Evolutionary conservation across 768 basidiomycete species (phyloP).

Genomic region (Pulveroboletus sp.): DNA sequence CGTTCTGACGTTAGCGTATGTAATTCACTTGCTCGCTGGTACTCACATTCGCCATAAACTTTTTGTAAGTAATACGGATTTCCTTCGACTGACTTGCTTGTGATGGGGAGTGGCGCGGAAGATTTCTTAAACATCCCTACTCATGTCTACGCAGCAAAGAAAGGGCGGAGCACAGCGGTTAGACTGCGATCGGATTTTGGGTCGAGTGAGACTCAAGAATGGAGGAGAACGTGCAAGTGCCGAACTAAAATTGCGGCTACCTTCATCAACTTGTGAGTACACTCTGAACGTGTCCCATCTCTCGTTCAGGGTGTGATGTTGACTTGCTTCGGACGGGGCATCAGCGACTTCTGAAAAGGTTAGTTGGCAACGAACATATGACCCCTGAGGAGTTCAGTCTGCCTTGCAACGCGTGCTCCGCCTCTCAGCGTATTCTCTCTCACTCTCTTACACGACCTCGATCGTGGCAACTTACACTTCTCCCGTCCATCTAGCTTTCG

Average conservation of each 20-base stretch:
- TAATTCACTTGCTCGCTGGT: not conserved
- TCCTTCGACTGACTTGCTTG: slow-evolving; percentile 99
- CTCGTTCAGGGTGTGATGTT: too few relatives aligned
- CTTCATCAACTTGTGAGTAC: too few relatives aligned
- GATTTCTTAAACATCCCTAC: slow-evolving; percentile 99
- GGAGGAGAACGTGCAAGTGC: slow-evolving; percentile 20
- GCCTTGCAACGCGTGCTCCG: too few relatives aligned
- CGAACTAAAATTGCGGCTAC: slow-evolving; percentile 7
- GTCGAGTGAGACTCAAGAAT: slow-evolving; percentile 46
- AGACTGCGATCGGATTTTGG: slow-evolving; percentile 52
- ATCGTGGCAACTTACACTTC: too few relatives aligned
- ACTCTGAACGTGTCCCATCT: too few relatives aligned
- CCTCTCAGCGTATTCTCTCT: too few relatives aligned
- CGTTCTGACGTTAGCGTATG: not conserved
- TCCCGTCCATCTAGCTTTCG: too few relatives aligned
- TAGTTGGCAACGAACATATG: too few relatives aligned
- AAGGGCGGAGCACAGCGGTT: slow-evolving; percentile 57
- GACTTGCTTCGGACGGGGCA: too few relatives aligned
- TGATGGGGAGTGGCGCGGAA: slow-evolving; percentile 98
- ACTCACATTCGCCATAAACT: slow-evolving; percentile 98
- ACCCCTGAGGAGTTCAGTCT: too few relatives aligned
- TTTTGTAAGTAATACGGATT: slow-evolving; percentile 96
- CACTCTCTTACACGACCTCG: too few relatives aligned
- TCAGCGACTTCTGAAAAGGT: too few relatives aligned
- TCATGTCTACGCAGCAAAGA: slow-evolving; percentile 81